Base-by-base conservation (phyloP, 129 eudicot species). In the Flaveria brownii region DNA sequence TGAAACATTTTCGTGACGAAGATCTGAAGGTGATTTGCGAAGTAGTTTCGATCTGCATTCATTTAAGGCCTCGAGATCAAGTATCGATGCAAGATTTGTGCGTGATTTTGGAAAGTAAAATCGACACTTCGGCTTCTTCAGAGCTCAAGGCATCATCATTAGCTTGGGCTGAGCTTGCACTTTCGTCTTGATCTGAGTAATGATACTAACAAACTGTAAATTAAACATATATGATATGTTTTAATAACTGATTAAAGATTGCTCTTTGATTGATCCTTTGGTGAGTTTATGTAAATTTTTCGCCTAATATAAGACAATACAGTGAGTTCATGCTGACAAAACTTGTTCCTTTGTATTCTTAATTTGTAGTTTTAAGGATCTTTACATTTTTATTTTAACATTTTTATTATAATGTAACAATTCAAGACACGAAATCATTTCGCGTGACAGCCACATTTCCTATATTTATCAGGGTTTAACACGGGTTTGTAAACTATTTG, bases 91-190 rank as follows among this genome's bases (percentile, higher is more conserved):
- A 76, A 69, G 99, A 94, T 9, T 55, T 94, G 71, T 94, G 90
- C 66, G 69, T 78, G 13, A 81, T 89, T 78, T 73, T 94, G 85
- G 99, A 91, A 78, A 87, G 86, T 80, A 82, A 85, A 68, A 87
- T 94, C 14, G 95, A 94, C 75, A 87, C 90, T 9, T 94, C 99
- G 5, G 80, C 83, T 25, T 86, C 97, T 5, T 92, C 92, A 12
- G 98, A 94, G 74, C 86, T 94, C n/a, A 86, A 80, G 77, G 92
- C 97, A 30, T 80, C 84, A 20, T 90, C 97, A 41, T 74, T 94
- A 72, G 98, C 99, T 50, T 94, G 99, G 99, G 99, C 97, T 26
- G 99, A 94, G 71, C 90, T 94, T 70, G 96, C 96, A 5, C 96
- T 94, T 72, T 84, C 91, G 0, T 83, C 97, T 0, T 93, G 84